These are phyloP conservation scores for Artomyces pyxidatus DNA, from an alignment of 768 basidiomycete species.

Conservation along the genomic window DNA sequence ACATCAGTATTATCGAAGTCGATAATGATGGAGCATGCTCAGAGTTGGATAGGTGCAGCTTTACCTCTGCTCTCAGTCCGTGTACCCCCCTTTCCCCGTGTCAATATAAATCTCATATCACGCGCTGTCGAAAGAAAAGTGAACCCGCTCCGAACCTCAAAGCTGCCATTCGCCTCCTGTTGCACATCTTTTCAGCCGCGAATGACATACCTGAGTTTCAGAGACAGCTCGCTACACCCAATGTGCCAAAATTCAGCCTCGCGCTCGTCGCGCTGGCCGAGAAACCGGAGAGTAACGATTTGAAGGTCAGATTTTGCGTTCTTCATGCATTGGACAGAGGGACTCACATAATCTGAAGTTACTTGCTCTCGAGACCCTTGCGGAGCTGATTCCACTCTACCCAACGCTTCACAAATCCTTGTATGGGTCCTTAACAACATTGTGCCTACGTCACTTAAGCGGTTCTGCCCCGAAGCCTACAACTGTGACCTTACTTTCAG, in stretches of 20 bases:
- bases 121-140: constrained; percentile 43
- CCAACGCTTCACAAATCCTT: constrained; percentile 58
- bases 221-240: constrained; percentile 65
- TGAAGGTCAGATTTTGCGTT: constrained; percentile 43
- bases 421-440: constrained; percentile 39
- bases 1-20: constrained; percentile 50
- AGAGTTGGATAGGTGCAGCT: constrained; percentile 60
- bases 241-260: constrained; percentile 60
- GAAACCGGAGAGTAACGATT: constrained; percentile 37
- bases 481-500: constrained; percentile 30
- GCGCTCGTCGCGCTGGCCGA: constrained; percentile 51
- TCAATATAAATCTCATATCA: constrained; percentile 17
- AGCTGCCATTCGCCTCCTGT: constrained; percentile 56
- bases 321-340: too few species aligned
- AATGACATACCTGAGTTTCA: constrained; percentile 70
- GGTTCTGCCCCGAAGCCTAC: constrained; percentile 41
- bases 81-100: constrained; percentile 24
- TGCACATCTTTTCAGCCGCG: constrained; percentile 52
- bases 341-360: too few species aligned
- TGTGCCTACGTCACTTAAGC: constrained; percentile 49
- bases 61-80: constrained; percentile 66
- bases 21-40: constrained; percentile 61
- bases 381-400: constrained; percentile 53
- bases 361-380: constrained; percentile 39
- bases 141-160: constrained; percentile 54